Evolutionary conservation across 1,139 yeast genomes (phyloP).

Genomic region (Ogataea hybrid): DNA sequence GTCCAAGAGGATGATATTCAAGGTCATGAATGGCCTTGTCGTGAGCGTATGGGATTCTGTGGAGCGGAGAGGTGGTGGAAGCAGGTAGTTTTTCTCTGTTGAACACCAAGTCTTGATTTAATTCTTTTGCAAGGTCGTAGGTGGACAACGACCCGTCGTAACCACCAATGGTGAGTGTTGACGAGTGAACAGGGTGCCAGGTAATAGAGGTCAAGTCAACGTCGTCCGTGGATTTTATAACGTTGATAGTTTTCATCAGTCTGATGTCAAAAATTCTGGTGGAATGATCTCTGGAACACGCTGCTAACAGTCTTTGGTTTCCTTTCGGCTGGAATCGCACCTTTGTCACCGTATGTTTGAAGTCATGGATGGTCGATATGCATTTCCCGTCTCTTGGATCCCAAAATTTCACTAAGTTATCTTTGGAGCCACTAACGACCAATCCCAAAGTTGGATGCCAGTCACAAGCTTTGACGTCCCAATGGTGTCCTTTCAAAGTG

Average conservation of each 20-base stretch:
- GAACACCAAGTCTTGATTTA: slow-evolving; percentile 34
- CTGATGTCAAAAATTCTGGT: slow-evolving; percentile 85
- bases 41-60: slow-evolving; percentile 85
- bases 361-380: slow-evolving; percentile 81
- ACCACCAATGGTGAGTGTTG: slow-evolving; percentile 80
- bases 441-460: slow-evolving; percentile 94
- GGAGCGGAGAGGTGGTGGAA: slow-evolving; percentile 48
- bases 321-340: slow-evolving; percentile 69
- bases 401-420: slow-evolving; percentile 90
- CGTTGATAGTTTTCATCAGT: slow-evolving; percentile 72
- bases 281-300: slow-evolving; percentile 86
- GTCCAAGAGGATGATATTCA: slow-evolving; percentile 94
- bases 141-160: slow-evolving; percentile 86
- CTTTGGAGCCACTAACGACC: slow-evolving; percentile 87
- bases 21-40: slow-evolving; percentile 88
- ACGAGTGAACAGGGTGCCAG: slow-evolving; percentile 91
- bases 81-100: slow-evolving; percentile 16
- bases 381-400: slow-evolving; percentile 83
- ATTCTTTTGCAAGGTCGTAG: slow-evolving; percentile 61
- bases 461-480: slow-evolving; percentile 98
- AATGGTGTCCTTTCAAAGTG: slow-evolving; percentile 84
- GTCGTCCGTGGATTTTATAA: slow-evolving; percentile 72
- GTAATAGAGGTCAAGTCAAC: slow-evolving; percentile 82
- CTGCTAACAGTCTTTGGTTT: slow-evolving; percentile 72
- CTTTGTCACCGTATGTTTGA: slow-evolving; percentile 87